Conservation (phyloP, 805 yeast species). For the Ogataea nakhonphanomensis region DNA sequence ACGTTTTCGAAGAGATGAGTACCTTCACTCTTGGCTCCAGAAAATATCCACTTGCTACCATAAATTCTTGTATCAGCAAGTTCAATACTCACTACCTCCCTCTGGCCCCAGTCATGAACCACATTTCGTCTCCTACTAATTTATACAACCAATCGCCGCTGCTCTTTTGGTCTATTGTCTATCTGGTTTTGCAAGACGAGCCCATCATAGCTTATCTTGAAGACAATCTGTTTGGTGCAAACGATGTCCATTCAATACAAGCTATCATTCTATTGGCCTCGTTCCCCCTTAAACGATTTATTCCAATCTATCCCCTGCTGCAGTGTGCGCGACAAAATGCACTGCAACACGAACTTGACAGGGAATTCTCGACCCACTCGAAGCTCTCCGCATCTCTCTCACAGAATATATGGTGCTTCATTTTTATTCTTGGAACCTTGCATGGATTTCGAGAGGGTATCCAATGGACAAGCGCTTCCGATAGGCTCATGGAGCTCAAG, state of each 20-base stretch:
- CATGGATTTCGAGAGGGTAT: slow-evolving; percentile 27
- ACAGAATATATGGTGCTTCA: slow-evolving; percentile 27
- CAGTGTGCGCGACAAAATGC: slow-evolving; percentile 23
- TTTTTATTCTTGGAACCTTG: slow-evolving; percentile 27
- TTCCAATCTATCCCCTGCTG: slow-evolving; percentile 23
- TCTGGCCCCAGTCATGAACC: slow-evolving; percentile 26
- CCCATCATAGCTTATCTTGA: slow-evolving; percentile 17
- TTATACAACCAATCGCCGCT: slow-evolving; percentile 22
- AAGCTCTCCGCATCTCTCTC: slow-evolving; percentile 15
- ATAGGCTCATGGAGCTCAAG: slow-evolving; percentile 18
- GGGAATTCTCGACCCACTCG: slow-evolving; percentile 13
- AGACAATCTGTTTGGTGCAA: slow-evolving; percentile 18
- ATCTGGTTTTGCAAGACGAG: slow-evolving; percentile 17
- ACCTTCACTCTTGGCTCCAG: slow-evolving; percentile 9
- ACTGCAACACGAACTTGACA: slow-evolving; percentile 20
- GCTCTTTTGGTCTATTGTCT: slow-evolving; percentile 33
- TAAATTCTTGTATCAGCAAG: slow-evolving; percentile 10
- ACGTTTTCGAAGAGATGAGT: not conserved
- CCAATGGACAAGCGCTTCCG: slow-evolving; percentile 24
- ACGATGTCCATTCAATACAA: slow-evolving; percentile 18
- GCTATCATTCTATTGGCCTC: slow-evolving; percentile 26
- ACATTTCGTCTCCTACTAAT: slow-evolving; percentile 20
- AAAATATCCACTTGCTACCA: slow-evolving; percentile 10
- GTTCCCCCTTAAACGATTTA: slow-evolving; percentile 24
- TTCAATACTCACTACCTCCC: slow-evolving; percentile 24